Evolutionary conservation across 169 alveolate genomes (phyloP), one percentile per base, ranked within the genome.

Genomic region (Plasmodium inui): DNA sequence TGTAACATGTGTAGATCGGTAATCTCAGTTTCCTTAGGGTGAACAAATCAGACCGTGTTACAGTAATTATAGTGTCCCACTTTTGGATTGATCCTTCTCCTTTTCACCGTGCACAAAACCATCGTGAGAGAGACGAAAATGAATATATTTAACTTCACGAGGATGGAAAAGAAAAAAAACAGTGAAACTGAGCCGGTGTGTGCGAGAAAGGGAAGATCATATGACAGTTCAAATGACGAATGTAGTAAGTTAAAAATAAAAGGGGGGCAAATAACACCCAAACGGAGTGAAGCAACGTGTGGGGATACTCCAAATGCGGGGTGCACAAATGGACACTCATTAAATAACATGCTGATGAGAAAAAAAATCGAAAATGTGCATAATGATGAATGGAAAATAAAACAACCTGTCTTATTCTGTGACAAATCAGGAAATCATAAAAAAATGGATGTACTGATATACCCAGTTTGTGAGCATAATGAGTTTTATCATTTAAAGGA

Each of bases 301-400:
- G 34, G 34, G 76, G 17, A 26, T 1, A 19, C 3, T 61, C 34
- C 10, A 61, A 14, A 26, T 26, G 34, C 34, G 22, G 76, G 34
- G 76, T 4, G 1, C 19, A 79, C 55, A 80, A 80, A 80, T 80
- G 67, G 41, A n/a, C 28, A 34, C 30, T 44, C 57, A 41, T 41
- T 41, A 80, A 80, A 80, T 80, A 80, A 46, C 7, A 80, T 39
- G 57, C 1, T 74, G 61, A 80, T 46, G 67, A 80, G 32, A 80
- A 80, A 19, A 10, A 46, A 80, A 30, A 30, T 26, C 14, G 72
- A 19, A 80, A n/a, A 39, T 41, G 61, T 41, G 67, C 22, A 41
- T 17, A 80, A 80, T 4, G 7, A 80, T 10, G 37, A 67, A 67
- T 67, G 76, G 30, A 67, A 41, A 41, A 80, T 46, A 39, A n/a